Evolutionary conservation across 1,284 basidiomycete species (phyloP).

Genomic region (Pseudozyma tsukubaensis): DNA sequence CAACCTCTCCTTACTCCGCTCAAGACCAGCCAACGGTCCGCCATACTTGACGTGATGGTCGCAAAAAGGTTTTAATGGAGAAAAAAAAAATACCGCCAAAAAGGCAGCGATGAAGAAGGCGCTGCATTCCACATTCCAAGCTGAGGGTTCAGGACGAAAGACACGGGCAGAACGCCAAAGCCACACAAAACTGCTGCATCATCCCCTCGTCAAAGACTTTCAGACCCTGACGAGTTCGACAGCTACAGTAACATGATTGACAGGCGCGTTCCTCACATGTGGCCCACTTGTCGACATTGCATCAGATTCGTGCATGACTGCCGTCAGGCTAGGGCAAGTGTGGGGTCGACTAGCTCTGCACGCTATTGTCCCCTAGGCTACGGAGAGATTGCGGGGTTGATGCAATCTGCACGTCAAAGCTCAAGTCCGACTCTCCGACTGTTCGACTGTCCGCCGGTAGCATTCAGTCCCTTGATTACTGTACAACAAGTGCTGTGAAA

Average conservation of each 20-base stretch:
- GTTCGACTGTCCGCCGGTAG: slow-evolving; percentile 1
- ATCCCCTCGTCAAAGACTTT: background rate
- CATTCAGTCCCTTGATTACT: too few species aligned
- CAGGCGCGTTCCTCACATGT: background rate
- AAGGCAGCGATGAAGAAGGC: background rate
- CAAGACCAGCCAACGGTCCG: background rate
- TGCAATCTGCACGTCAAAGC: slow-evolving; percentile 7
- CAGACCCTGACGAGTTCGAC: background rate
- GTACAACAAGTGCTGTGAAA: background rate
- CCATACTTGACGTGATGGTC: slow-evolving; percentile 11
- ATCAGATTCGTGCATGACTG: background rate
- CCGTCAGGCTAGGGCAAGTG: too few species aligned
- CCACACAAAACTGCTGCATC: background rate
- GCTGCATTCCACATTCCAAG: slow-evolving; percentile 33
- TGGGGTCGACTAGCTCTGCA: too few species aligned
- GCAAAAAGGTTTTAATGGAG: background rate
- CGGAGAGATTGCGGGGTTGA: background rate
- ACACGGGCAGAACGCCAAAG: slow-evolving; percentile 14
- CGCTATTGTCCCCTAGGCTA: too few species aligned
- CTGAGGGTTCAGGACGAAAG: slow-evolving; percentile 5
- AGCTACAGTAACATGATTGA: background rate
- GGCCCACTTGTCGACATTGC: background rate
- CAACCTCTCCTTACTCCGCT: background rate
- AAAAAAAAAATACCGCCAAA: background rate
- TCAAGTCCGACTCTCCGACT: slow-evolving; percentile 1